Base-by-base conservation (phyloP, 2,329 filamentous ascomycete genomes). In the Chaetomium olivaceum region DNA sequence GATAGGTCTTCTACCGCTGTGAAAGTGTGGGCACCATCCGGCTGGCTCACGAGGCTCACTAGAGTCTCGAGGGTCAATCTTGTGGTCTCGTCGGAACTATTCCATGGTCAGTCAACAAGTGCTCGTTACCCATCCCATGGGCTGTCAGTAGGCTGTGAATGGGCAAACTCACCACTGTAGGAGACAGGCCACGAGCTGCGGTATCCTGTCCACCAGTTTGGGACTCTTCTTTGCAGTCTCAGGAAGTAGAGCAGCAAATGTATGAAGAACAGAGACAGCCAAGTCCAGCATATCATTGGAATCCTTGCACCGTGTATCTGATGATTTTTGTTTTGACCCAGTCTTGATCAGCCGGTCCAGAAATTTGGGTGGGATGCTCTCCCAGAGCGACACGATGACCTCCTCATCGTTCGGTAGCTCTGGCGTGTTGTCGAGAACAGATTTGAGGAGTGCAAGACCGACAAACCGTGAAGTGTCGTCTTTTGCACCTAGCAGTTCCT, bases 391-490 rank as follows among this genome's bases (percentile, higher is more conserved):
- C n/a, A 76, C 71, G 4, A 89, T 71, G 8, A 73, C 74, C 1
- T 76, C 75, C 11, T 80, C 77, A 74, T 87, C 80, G 61, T 81
- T 76, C 54, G 80, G 80, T 25, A 87, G 75, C n/a, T 80, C 75
- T 25, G 80, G 76, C 6, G 84, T 83, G 72, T 85, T 87, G 74
- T 90, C 87, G 36, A 91, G 80, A 14, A 89, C 77, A n/a, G 86
- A 85, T 71, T 87, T 89, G 59, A 91, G 80, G 25, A 91, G 80
- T 1, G 87, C 86, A 25, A 91, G 79, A 8, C 87, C 89, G 48
- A 90, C 87, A 70, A 91, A 90, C 71, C 86, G 83, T 23, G 87
- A 85, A 0, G 89, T 91, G 73, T 91, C 88, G 73, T 90, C 83
- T 67, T 86, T 87, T 62, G 84, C 76, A 62, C 79, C 78, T 39